Base-by-base conservation (phyloP, 345 rosid genomes). In the Eucalyptus virginea region DNA sequence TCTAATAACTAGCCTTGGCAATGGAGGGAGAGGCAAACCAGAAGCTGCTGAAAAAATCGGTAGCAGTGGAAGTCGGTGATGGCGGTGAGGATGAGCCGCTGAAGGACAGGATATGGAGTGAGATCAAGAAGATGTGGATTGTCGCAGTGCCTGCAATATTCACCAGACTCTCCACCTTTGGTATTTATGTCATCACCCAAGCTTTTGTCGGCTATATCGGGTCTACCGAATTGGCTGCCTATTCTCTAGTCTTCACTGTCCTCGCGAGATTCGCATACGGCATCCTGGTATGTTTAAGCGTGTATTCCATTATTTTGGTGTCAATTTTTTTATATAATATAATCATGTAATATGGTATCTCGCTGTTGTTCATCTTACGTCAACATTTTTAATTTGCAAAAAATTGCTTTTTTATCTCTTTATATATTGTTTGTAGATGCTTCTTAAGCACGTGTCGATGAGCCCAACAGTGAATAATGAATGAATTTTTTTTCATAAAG, bases 81-180 rank as follows among this genome's bases (percentile, higher is more conserved):
- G 69, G 56, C 11, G 72, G 19, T 48, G 72, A 42, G 44, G 56
- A 18, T 6, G 32, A 26, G 6, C 24, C 26, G 23, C 89, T 94
- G 17, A 92, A 40, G 81, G 91, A 93, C 24, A 94, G 92, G 91
- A 10, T 95, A 86, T 94, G 95, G 97, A 54, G 1, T 1, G 99
- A 97, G 90, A 86, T 40, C 6, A 97, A 95, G 93, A 95, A 92
- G 94, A 88, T 95, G 86, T 96, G 98, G 99, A 67, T 88, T 21
- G 95, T 97, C 3, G 98, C 97, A n/a, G 95, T 90, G 5, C 99
- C 98, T 23, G 98, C 98, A 13, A 95, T 96, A 88, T 95, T 97
- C 92, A 94, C 97, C 1, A 91, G 95, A 87, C 91, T 95, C 86
- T 95, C 98, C 6, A 94, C 97, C 21, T 95, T 94, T 14, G 98